Base-by-base conservation (phyloP, 306 rosid species). In the Vigna trinervia region DNA sequence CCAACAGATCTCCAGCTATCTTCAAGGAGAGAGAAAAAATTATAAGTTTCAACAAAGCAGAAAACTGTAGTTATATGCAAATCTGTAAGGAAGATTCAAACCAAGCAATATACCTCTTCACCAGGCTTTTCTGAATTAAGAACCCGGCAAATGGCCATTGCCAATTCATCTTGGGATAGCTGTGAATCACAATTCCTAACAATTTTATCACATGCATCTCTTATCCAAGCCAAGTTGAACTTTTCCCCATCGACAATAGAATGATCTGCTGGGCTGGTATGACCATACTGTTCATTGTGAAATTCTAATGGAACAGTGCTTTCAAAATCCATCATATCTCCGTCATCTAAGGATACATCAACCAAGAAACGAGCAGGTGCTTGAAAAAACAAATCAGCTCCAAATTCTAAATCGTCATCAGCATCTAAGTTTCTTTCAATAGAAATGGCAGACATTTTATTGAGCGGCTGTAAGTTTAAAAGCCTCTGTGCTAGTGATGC, bases 1-100 rank as follows among this genome's bases (percentile, higher is more conserved):
- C 98, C 92, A 94, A 82, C 78, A 94, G 78, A 83, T 90, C 97
- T 76, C 93, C 91, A 36, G 97, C 98, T 84, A 94, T 89, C 98
- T 94, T 84, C 84, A 83, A 41, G 53, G 43, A 78, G 56, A 60
- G 62, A 79, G 68, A 77, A 56, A 43, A 79, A 53, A 62, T 51
- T 8, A n/a, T 45, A 58, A 70, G 32, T 72, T 78, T 75, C 53
- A 23, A 75, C 46, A 52, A 41, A 73, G 56, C 76, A 76, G 69
- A 60, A 28, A 83, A 59, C 63, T 52, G 26, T 82, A 45, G 45
- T 13, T 65, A 56, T 48, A 36, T 46, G 43, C 36, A 41, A 41
- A 73, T 53, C 46, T 19, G 15, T 58, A n/a, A 73, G 71, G 53
- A 72, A 71, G 50, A 74, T 53, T 68, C 70, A 41, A 54, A 41